A percentile compares a stretch with the other conserved stretches of the same genome.
These are phyloP conservation scores for Naganishia kalamii DNA, from an alignment of 768 basidiomycete genomes.

Conservation along the genomic window DNA sequence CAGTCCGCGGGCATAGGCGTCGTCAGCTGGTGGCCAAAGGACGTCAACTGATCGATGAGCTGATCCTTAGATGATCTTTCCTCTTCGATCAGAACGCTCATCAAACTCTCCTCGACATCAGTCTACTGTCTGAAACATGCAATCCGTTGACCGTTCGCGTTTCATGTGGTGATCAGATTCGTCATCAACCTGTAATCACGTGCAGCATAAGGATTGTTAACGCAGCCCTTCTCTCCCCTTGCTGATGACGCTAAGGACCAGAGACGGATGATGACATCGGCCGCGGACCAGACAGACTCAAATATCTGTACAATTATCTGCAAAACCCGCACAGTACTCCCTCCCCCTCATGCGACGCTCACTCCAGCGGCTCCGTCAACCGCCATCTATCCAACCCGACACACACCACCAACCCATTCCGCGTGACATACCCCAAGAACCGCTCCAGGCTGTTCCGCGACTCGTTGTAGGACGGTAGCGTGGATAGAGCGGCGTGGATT, in stretches of 20 bases:
- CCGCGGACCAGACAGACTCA: too few species aligned
- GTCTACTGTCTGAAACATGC: not conserved
- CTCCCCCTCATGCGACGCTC: not conserved
- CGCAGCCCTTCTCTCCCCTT: too few species aligned
- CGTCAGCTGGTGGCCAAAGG: too few species aligned
- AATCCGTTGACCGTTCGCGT: not conserved
- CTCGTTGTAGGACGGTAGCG: constrained; percentile 11
- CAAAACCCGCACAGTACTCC: not conserved
- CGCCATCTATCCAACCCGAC: constrained; percentile 3
- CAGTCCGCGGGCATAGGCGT: too few species aligned
- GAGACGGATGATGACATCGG: too few species aligned
- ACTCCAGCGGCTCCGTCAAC: not conserved
- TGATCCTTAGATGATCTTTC: too few species aligned
- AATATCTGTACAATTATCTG: not conserved
- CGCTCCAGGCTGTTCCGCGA: constrained; percentile 14
- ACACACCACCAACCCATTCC: constrained; percentile 13
- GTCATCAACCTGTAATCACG: too few species aligned
- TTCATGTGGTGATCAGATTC: not conserved
- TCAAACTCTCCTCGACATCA: too few species aligned
- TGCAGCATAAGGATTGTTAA: too few species aligned
- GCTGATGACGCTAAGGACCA: too few species aligned
- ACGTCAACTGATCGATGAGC: too few species aligned
- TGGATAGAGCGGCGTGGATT: constrained; percentile 2
- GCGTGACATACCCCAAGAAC: constrained; percentile 8
- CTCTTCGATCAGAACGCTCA: too few species aligned